Evolutionary conservation across 805 yeast species (phyloP), one percentile per base, ranked within the genome.

Genomic region (Candida sithepensis): DNA sequence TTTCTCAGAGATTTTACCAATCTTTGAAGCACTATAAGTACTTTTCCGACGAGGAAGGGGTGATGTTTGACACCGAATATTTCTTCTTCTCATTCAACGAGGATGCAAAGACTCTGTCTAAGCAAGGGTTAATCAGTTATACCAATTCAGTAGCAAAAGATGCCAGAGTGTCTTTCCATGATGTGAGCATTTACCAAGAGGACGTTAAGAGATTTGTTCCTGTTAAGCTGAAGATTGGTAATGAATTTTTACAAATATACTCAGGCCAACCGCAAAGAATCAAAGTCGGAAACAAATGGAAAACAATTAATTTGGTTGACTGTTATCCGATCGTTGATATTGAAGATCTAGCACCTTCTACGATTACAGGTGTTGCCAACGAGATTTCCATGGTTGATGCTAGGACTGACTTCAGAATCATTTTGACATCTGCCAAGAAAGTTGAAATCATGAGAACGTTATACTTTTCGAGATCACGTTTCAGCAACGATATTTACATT

Each of bases 391-490:
- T 82, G 46, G 41, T 49, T 18, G 66, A 66, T 19, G 57, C 73
- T 38, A 57, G 52, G 21, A 63, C 68, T 44, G 70, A 69, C 4
- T 56, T 50, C 16, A 64, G 59, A 18, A 49, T 79, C 26, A 67
- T 75, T n/a, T 59, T 80, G 40, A 58, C 75, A 9, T 74, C 82
- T 24, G 61, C 74, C 1, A 79, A 78, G 55, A 75, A 72, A 52
- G 60, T 77, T 45, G 92, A 85, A 55, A 83, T 86, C n/a, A 75
- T 86, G 66, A 71, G 90, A 54, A 77, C 85, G 51, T 63, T 86
- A 37, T 83, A 84, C 55, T 84, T 83, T 56, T 78, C 89, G 0
- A 80, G 84, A 46, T 81, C 81, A 18, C 74, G 73, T 43, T 69
- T 67, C 8, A 43, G 44, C 2, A 55, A 58, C 33, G 54, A 45